These are phyloP conservation scores for Colletotrichum musae DNA, from an alignment of 2,329 filamentous ascomycete genomes.

Conservation along the genomic window DNA sequence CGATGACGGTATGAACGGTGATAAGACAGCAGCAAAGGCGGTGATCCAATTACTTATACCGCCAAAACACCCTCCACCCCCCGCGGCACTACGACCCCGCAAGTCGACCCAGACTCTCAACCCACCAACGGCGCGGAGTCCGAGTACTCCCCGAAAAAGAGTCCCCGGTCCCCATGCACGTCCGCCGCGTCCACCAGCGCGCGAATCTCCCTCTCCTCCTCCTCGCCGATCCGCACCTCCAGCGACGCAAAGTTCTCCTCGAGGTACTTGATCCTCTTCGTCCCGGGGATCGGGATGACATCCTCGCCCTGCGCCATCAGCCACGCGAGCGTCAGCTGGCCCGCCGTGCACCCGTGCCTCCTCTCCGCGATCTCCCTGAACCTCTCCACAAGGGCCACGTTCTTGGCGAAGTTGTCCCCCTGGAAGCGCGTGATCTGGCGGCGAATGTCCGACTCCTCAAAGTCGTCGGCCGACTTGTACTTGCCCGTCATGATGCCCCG, in stretches of 20 bases:
- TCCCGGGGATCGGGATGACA: constrained; percentile 71
- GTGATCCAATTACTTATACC: no score
- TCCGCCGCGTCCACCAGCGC: constrained; percentile 46
- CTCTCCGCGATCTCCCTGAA: constrained; percentile 63
- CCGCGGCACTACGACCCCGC: no score
- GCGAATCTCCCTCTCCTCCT: constrained; percentile 54
- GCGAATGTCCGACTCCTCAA: constrained; percentile 65
- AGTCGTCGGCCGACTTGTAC: constrained; percentile 61
- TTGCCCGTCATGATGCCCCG: constrained; percentile 70
- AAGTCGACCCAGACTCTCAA: not conserved
- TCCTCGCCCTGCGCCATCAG: constrained; percentile 72
- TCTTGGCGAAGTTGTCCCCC: constrained; percentile 68
- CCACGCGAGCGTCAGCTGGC: constrained; percentile 75
- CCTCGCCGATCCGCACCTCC: constrained; percentile 49
- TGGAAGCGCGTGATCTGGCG: constrained; percentile 61
- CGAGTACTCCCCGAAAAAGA: constrained; percentile 1
- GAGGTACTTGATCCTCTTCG: constrained; percentile 62
- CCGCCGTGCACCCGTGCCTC: constrained; percentile 67
- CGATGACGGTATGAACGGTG: no score
- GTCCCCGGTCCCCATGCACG: constrained; percentile 45
- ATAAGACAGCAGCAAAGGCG: no score
- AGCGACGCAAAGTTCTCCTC: constrained; percentile 60
- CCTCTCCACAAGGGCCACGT: constrained; percentile 66
- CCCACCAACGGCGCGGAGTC: constrained; percentile 10
- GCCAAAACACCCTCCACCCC: no score